phyloP scores from a whole-genome alignment of 208 protist genomes.

The Angomonas ambiguus region DNA sequence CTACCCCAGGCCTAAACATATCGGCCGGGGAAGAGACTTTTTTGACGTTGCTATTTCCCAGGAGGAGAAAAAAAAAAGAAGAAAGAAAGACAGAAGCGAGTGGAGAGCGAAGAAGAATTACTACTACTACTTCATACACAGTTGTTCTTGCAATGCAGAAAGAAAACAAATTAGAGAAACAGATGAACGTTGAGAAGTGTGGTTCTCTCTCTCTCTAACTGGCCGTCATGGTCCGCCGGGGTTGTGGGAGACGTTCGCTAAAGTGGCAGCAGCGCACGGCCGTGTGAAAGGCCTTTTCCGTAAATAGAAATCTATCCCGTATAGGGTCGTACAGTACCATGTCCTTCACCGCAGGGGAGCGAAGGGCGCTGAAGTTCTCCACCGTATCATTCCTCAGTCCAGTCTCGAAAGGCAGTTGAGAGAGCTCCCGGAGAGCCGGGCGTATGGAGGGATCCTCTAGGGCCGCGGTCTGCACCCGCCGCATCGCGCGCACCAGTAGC shows the following conservation, averaged over 20 bases:
- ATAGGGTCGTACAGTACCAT: constrained; percentile 81
- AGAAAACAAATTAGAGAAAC: no score
- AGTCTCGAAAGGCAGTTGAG: constrained; percentile 44
- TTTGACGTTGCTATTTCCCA: not conserved
- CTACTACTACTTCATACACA: no score
- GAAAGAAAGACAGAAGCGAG: not conserved
- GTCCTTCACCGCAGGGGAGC: constrained; percentile 41
- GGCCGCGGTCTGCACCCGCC: constrained; percentile 36
- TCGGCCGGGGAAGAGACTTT: not conserved
- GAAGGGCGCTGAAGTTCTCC: constrained; percentile 44
- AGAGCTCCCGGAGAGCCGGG: constrained; percentile 44
- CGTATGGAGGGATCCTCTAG: constrained; percentile 26
- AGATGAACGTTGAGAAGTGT: no score
- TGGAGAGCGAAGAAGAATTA: no score
- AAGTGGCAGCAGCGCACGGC: constrained; percentile 59
- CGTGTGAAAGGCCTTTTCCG: constrained; percentile 74
- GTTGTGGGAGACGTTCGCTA: not conserved
- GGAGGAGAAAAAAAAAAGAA: not conserved
- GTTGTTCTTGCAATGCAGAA: no score
- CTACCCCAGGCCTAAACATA: not conserved
- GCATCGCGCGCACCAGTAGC: constrained; percentile 69
- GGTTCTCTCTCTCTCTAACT: not conserved
- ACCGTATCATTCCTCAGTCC: constrained; percentile 34
- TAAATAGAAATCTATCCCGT: constrained; percentile 71
- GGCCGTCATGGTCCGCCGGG: not conserved